A percentile compares a stretch with the other conserved stretches of the same genome.
phyloP scores from a whole-genome alignment of 768 basidiomycete species.

The Pisolithus marmoratus region DNA sequence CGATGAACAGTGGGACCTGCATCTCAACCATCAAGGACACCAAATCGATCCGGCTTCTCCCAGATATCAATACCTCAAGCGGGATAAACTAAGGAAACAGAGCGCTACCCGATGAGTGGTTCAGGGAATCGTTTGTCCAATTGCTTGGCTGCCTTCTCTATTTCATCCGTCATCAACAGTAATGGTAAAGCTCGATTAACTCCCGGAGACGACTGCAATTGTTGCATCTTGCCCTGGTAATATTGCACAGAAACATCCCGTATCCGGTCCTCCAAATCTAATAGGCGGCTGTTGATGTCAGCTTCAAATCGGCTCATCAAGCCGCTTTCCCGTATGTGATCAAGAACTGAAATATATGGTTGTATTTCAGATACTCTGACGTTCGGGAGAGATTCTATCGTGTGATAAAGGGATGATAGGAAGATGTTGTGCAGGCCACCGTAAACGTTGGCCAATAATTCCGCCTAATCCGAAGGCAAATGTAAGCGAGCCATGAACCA shows the following conservation, averaged over 20 bases:
- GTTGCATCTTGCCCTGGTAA: slow-evolving; percentile 58
- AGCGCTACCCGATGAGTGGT: slow-evolving; percentile 69
- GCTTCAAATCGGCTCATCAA: slow-evolving; percentile 69
- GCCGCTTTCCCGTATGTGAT: slow-evolving; percentile 62
- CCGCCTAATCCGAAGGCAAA: slow-evolving; percentile 39
- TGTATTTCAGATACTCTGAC: slow-evolving; percentile 68
- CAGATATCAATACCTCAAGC: not conserved
- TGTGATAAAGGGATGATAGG: slow-evolving; percentile 77
- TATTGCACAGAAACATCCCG: slow-evolving; percentile 52
- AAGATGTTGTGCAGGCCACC: slow-evolving; percentile 81
- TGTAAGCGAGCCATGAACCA: not conserved
- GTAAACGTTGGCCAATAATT: slow-evolving; percentile 63
- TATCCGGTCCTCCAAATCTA: slow-evolving; percentile 63
- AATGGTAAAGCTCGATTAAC: slow-evolving; percentile 80
- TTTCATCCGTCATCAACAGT: slow-evolving; percentile 78
- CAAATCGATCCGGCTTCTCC: slow-evolving; percentile 59
- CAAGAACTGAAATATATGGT: slow-evolving; percentile 61
- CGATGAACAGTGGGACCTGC: slow-evolving; percentile 57
- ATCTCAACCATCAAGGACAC: slow-evolving; percentile 71
- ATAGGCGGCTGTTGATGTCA: slow-evolving; percentile 61
- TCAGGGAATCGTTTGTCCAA: slow-evolving; percentile 86
- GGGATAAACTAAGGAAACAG: not conserved
- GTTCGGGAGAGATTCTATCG: slow-evolving; percentile 70
- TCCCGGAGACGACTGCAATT: slow-evolving; percentile 63
- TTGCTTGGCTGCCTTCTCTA: slow-evolving; percentile 79